These are phyloP conservation scores for Chaetomium olivaceum DNA, from an alignment of 2,329 filamentous ascomycete species.

Conservation along the genomic window DNA sequence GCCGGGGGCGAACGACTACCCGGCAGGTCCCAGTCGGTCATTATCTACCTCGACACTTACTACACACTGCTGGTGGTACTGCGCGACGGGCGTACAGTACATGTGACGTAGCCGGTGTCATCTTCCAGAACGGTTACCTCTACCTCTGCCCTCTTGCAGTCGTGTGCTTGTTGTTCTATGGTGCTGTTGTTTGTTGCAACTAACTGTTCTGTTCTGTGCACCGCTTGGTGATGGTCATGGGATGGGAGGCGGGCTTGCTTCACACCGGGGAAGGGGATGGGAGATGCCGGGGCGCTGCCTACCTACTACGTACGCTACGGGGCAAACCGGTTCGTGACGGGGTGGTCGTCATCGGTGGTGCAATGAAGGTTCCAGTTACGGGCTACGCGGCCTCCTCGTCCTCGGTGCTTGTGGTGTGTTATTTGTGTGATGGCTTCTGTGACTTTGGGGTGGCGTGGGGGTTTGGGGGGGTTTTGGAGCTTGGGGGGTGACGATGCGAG, in stretches of 20 bases:
- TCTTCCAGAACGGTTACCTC: background rate
- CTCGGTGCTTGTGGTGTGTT: background rate
- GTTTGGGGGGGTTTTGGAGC: background rate
- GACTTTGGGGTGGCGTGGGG: background rate
- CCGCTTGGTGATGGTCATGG: background rate
- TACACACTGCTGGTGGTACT: background rate
- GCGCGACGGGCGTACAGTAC: background rate
- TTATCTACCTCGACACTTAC: no score
- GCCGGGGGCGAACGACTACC: no score
- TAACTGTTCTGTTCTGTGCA: background rate
- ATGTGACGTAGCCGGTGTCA: background rate
- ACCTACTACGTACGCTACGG: background rate
- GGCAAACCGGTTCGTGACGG: background rate
- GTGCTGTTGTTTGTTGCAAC: background rate
- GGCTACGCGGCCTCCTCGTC: background rate
- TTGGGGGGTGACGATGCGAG: background rate
- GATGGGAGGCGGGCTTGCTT: background rate
- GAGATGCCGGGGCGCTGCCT: background rate
- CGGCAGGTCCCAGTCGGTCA: no score
- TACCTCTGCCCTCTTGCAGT: background rate
- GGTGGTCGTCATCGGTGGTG: background rate
- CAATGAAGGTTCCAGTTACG: background rate
- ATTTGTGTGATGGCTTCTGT: background rate
- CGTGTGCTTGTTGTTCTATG: no score
- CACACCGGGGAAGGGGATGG: background rate